Conservation (phyloP, 768 basidiomycete genomes). For the Naganishia antarctica region DNA sequence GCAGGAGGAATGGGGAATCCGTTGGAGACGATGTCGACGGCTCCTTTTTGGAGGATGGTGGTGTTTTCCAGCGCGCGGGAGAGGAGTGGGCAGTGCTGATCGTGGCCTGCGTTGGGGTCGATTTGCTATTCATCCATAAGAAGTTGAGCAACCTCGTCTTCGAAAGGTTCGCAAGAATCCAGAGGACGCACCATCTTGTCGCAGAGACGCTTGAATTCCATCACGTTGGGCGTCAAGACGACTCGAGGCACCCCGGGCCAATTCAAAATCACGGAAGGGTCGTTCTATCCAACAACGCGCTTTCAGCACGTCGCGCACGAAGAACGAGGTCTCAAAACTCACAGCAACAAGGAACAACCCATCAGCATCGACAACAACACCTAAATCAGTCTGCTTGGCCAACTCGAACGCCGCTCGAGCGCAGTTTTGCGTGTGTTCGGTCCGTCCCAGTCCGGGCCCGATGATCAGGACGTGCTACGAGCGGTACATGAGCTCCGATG, state of each 20-base stretch:
- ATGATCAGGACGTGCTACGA: conserved; percentile 82
- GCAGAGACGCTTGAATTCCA: conserved; percentile 81
- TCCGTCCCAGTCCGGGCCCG: conserved; percentile 90
- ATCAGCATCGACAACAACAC: conserved; percentile 90
- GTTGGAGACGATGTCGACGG: conserved; percentile 70
- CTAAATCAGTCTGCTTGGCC: conserved; percentile 71
- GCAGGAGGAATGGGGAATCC: conserved; percentile 40
- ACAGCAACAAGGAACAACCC: conserved; percentile 68
- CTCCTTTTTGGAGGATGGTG: conserved; percentile 84
- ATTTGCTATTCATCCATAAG: conserved; percentile 43
- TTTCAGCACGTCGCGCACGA: not conserved
- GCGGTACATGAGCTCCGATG: not conserved
- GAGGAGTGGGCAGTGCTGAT: conserved; percentile 63
- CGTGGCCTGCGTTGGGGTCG: conserved; percentile 38
- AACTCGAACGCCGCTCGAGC: conserved; percentile 70
- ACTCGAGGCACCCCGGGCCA: conserved; percentile 71
- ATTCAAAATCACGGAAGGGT: conserved; percentile 61
- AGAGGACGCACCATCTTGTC: conserved; percentile 62
- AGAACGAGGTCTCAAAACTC: not conserved
- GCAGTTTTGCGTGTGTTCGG: conserved; percentile 78
- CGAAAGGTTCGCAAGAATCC: no score
- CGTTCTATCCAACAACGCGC: conserved; percentile 52
- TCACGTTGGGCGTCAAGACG: conserved; percentile 88
- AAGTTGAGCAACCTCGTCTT: not conserved
- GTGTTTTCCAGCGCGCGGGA: conserved; percentile 76